These are phyloP conservation scores for Globisporangium barbulae DNA, from an alignment of 352 stramenopile species.

Conservation along the genomic window DNA sequence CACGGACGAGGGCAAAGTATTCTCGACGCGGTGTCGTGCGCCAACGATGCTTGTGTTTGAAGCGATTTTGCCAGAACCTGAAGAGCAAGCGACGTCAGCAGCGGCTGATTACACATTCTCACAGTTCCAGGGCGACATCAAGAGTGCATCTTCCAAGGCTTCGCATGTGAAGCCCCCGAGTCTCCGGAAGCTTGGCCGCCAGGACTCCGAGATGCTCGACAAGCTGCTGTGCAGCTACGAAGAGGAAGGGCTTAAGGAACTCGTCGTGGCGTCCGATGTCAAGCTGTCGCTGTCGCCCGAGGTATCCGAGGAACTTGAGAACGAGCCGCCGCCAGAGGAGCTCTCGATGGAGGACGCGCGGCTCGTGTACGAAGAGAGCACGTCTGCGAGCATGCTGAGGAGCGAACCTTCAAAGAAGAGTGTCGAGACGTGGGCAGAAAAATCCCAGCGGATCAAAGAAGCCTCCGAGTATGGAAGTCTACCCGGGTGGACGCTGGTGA, in stretches of 20 bases:
- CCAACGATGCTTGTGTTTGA: constrained; percentile 45
- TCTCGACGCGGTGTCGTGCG: constrained; percentile 29
- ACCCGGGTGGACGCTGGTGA: constrained; percentile 31
- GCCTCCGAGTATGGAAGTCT: constrained; percentile 21
- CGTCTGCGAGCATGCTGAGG: constrained; percentile 9
- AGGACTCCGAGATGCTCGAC: constrained; percentile 34
- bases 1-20: constrained; percentile 32
- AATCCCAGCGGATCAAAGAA: constrained; percentile 17
- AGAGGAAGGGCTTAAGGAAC: not conserved
- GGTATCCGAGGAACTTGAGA: constrained; percentile 4
- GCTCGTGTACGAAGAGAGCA: constrained; percentile 29
- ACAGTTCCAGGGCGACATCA: constrained; percentile 7
- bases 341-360: constrained; percentile 28
- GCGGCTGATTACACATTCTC: not conserved
- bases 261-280: not conserved
- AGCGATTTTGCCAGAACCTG: constrained; percentile 10
- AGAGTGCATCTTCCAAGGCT: constrained; percentile 7
- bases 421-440: constrained; percentile 20
- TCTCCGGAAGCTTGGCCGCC: constrained; percentile 16
- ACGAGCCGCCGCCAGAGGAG: constrained; percentile 18
- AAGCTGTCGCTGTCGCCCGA: not conserved
- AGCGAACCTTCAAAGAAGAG: not conserved
- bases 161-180: constrained; percentile 9
- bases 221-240: constrained; percentile 23
- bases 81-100: not conserved